phyloP scores from a whole-genome alignment of 345 rosid genomes.

The Syzygium aromaticum region DNA sequence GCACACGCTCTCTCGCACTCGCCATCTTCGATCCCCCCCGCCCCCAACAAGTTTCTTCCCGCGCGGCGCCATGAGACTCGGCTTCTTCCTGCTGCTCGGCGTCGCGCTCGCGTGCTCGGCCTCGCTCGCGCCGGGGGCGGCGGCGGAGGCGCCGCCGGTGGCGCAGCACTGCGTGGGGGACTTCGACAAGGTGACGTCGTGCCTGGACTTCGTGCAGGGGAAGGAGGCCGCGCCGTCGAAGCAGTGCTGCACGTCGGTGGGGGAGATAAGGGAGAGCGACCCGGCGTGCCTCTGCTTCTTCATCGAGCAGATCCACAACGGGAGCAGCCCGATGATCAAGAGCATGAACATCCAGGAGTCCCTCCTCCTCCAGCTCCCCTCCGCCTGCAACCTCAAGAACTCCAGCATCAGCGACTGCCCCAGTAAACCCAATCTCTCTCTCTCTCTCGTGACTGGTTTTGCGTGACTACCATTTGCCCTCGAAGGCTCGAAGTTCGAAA shows the following conservation, averaged over 20 bases:
- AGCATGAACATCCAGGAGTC: constrained; percentile 58
- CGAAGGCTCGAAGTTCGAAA: background rate
- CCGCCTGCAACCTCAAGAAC: constrained; percentile 64
- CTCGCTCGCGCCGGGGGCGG: background rate
- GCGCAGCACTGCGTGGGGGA: constrained; percentile 25
- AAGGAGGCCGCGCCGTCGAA: constrained; percentile 36
- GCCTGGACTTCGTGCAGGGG: constrained; percentile 64
- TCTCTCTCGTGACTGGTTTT: background rate
- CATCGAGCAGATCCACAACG: constrained; percentile 53
- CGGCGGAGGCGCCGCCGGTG: background rate
- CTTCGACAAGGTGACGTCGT: constrained; percentile 46
- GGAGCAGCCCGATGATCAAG: constrained; percentile 41
- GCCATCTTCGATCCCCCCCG: background rate
- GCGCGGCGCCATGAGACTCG: background rate
- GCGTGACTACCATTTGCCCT: background rate
- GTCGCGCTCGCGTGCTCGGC: background rate
- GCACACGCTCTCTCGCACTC: background rate
- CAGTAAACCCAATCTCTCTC: constrained; percentile 22
- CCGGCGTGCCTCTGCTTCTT: constrained; percentile 78
- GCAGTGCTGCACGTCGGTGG: constrained; percentile 57
- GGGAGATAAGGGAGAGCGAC: constrained; percentile 36
- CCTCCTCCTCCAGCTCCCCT: constrained; percentile 69
- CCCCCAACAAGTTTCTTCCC: background rate
- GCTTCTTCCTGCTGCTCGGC: background rate
- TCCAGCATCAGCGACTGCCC: constrained; percentile 62